phyloP scores from a whole-genome alignment of 768 basidiomycete species.

The Rhodotorula graminis region DNA sequence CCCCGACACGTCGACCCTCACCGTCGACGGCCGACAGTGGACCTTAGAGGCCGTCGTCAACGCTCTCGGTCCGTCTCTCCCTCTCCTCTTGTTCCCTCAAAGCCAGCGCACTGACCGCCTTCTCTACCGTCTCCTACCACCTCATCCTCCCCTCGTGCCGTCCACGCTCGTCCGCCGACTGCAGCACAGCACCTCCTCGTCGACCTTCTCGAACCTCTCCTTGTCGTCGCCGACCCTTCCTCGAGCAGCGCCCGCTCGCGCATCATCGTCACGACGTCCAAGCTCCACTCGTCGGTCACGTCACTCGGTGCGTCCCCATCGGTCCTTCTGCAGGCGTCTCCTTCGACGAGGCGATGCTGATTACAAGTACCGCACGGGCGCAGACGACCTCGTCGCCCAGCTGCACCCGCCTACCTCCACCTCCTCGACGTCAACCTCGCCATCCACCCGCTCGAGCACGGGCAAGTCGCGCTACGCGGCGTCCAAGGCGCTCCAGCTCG shows the following conservation, averaged over 20 bases:
- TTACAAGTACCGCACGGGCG: no score
- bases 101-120: background rate
- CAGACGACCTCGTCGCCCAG: background rate
- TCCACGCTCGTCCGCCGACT: no score
- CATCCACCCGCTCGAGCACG: background rate
- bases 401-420: background rate
- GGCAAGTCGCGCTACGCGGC: constrained; percentile 18
- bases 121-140: no score
- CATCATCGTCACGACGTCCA: constrained; percentile 21
- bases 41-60: constrained; percentile 20
- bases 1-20: background rate
- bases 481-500: constrained; percentile 5
- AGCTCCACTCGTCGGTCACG: background rate
- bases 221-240: background rate
- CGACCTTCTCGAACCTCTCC: background rate
- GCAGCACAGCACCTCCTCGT: constrained; percentile 21
- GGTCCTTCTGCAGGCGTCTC: no score
- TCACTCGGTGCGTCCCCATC: constrained; percentile 11
- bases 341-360: no score
- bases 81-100: no score
- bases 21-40: background rate
- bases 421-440: no score
- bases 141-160: no score
- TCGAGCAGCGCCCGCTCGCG: background rate
- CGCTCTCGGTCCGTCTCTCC: constrained; percentile 10